Evolutionary conservation across 805 yeast species (phyloP), one percentile per base, ranked within the genome.

Genomic region (Priceomyces medius): DNA sequence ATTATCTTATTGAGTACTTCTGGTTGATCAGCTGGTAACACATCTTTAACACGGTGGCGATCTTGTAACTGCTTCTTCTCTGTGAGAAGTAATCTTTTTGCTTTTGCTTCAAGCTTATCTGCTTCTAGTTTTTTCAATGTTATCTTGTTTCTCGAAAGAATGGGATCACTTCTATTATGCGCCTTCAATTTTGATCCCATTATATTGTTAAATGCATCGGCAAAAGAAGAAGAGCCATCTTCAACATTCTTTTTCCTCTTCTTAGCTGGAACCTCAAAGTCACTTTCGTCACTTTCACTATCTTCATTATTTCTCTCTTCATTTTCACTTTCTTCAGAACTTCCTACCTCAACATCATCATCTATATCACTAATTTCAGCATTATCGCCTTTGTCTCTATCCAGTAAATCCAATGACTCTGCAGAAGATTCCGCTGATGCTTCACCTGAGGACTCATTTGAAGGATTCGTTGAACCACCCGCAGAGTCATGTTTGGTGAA

Each of bases 161-260:
- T 87, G 2, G 99, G 99, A 59, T 90, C 96, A 34, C 77, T 77
- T 56, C 97, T 75, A 56, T 85, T 88, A 54, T 91, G 85, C 0
- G 96, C 95, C 60, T 93, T 93, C 50, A 91, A 71, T 54, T 80
- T 83, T 1, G 98, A 88, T 4, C 85, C 85, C 38, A 91, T 66
- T 53, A 91, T 85, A 12, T 96, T 93, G 50, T 71, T 80, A 56
- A 93, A 80, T 0, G 98, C 98, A 41, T 66, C 74, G 14, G 96
- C 87, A 56, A 93, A 91, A 2, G 80, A 73, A 33, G 73, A 82
- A 1, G 88, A 75, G n/a, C 89, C 91, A 61, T 83, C 88, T 45
- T 77, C 83, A 33, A 66, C 65, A 39, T 74, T 77, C 54, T 76
- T 76, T 54, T 71, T 74, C 62, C 77, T 79, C 46, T 82, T 77